Base-by-base conservation (phyloP, 495 filamentous ascomycete genomes). In the Hyaloscypha bicolor region DNA sequence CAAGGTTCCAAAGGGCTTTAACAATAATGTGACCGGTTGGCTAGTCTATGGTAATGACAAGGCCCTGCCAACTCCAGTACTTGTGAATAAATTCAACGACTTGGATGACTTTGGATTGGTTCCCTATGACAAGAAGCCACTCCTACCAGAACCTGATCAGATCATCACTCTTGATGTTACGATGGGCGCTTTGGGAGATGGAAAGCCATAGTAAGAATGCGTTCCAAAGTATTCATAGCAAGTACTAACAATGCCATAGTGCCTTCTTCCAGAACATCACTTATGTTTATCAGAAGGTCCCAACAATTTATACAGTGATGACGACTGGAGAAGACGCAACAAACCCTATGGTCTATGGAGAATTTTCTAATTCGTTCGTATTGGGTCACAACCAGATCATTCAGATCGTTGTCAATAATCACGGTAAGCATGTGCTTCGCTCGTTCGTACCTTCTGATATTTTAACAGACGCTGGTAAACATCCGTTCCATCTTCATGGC, bases 381-480 rank as follows among this genome's bases (percentile, higher is more conserved):
- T 79, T 94, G 6, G 77, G 84, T 0, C 84, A 90, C 59, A 80
- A 81, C 55, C 80, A 93, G 4, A 76, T 92, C 1, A 82, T 95
- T 31, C 88, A 96, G 65, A 88, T 96, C 35, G 79, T 94, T 11
- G 68, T 96, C 30, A 94, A 94, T 81, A 96, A 94, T 75, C 71
- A 80, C 19, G 90, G 94, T 73, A 71, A 78, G 0, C 89, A 88
- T 35, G 85, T 74, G 8, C 42, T 48, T 19, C 42, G 42, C 11
- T 48, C 9, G 9, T 48, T 48, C 16, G 4, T 48, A 6, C 11
- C 52, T 45, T 51, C 65, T 73, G 42, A 73, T 45, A 65, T 9
- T 22, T n/a, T 56, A 56, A 74, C 73, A 70, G 71, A 73, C 42
- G 11, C 57, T 48, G 71, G 71, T 19, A 73, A 73, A 19, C 81